Evolutionary conservation across 2,329 filamentous ascomycete species (phyloP).

Genomic region (Penicillium sp.): DNA sequence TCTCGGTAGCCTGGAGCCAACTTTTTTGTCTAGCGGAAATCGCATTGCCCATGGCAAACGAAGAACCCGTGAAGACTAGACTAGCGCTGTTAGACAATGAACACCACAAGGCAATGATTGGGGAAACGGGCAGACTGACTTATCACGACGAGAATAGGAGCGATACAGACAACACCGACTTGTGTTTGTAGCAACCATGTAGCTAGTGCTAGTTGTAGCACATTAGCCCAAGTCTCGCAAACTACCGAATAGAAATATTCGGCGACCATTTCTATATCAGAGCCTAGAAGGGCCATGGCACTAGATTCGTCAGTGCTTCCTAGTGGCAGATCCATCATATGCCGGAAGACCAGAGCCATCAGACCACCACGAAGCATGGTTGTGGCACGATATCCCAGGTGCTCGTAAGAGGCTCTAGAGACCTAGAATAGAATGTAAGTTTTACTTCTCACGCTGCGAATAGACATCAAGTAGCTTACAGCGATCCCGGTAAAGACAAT

Average conservation of each 20-base stretch:
- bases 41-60: conserved; percentile 17
- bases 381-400: conserved; percentile 16
- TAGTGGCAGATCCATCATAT: conserved; percentile 21
- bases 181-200: conserved; percentile 32
- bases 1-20: conserved; percentile 45
- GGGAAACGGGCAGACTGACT: conserved; percentile 18
- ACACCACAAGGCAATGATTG: neutral
- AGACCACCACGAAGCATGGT: conserved; percentile 22
- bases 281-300: conserved; percentile 22
- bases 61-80: conserved; percentile 4
- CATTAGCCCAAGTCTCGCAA: conserved; percentile 33
- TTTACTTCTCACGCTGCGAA: neutral
- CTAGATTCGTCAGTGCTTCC: conserved; percentile 22
- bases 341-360: conserved; percentile 17
- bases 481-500: conserved; percentile 13
- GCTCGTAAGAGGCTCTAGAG: conserved; percentile 5
- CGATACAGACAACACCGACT: conserved; percentile 32
- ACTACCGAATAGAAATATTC: conserved; percentile 24
- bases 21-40: conserved; percentile 28
- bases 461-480: conserved; percentile 3
- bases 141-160: conserved; percentile 31
- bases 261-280: conserved; percentile 24
- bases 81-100: neutral
- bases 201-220: conserved; percentile 36
- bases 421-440: neutral